Conservation (phyloP, 2,329 filamentous ascomycete species). For the Aspergillus jensenii region DNA sequence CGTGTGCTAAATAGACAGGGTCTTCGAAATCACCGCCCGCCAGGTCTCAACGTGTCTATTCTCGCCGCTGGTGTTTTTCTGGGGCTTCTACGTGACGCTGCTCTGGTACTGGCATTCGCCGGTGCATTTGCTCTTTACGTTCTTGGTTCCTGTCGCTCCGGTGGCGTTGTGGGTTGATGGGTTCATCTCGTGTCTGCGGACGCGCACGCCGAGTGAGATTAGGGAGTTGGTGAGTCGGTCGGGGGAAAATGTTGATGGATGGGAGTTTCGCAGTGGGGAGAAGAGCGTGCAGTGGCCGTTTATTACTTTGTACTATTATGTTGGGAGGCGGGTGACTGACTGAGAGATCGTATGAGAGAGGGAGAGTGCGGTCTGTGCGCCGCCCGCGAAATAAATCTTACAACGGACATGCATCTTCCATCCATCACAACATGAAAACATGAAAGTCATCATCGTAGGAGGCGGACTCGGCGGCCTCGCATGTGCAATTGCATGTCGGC, state of each 20-base stretch:
- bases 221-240: constrained; percentile 53
- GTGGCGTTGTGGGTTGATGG: constrained; percentile 70
- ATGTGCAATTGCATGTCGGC: constrained; percentile 27
- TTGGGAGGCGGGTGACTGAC: constrained; percentile 13
- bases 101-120: constrained; percentile 47
- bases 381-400: too few species aligned
- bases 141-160: constrained; percentile 65
- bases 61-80: constrained; percentile 27
- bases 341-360: not conserved
- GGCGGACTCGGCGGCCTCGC: constrained; percentile 23
- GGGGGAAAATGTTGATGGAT: constrained; percentile 11
- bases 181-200: constrained; percentile 64
- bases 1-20: constrained; percentile 1
- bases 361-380: not conserved
- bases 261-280: constrained; percentile 23
- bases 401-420: too few species aligned
- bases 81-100: constrained; percentile 26
- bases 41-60: constrained; percentile 6
- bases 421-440: not conserved
- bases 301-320: constrained; percentile 19
- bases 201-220: constrained; percentile 66
- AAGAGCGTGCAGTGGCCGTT: constrained; percentile 20
- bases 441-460: constrained; percentile 20
- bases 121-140: constrained; percentile 64
- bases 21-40: constrained; percentile 15